Conservation (phyloP, 768 basidiomycete genomes). For the Pleurotus salmoneostramineus region DNA sequence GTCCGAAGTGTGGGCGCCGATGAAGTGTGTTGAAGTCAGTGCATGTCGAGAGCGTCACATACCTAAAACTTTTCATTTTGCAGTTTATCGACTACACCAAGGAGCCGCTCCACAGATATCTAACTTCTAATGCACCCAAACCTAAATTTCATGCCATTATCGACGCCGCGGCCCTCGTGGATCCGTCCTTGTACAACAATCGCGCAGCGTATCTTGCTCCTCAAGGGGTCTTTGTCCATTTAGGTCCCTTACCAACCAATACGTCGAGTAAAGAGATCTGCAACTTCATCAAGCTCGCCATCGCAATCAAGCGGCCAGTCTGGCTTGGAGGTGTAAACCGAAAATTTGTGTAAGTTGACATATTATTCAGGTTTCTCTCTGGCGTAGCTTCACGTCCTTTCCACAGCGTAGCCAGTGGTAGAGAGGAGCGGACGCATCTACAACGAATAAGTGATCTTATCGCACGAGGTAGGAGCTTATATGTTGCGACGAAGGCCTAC, state of each 20-base stretch:
- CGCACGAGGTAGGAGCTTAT: constrained; percentile 8
- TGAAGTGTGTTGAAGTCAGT: constrained; percentile 33
- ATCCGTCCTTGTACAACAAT: constrained; percentile 44
- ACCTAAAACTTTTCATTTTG: background rate
- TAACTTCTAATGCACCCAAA: constrained; percentile 38
- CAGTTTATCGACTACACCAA: constrained; percentile 64
- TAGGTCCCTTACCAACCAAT: constrained; percentile 28
- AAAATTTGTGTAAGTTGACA: constrained; percentile 29
- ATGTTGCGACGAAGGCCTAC: background rate
- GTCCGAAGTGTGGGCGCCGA: constrained; percentile 64
- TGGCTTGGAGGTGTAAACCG: constrained; percentile 40
- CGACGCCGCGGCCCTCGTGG: constrained; percentile 51
- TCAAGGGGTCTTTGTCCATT: constrained; percentile 49
- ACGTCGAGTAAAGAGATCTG: constrained; percentile 15
- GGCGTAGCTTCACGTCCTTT: background rate
- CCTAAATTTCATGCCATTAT: constrained; percentile 55
- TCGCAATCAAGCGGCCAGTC: constrained; percentile 24
- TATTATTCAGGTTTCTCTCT: background rate
- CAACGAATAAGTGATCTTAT: constrained; percentile 3
- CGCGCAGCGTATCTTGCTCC: constrained; percentile 51
- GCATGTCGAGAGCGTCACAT: background rate
- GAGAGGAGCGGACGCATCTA: constrained; percentile 6
- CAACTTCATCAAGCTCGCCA: constrained; percentile 17
- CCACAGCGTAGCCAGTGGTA: constrained; percentile 7
- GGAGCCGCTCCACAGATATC: constrained; percentile 40